phyloP scores from a whole-genome alignment of 371 early-diverging fungal genomes.

The Saksenaea oblongispora region DNA sequence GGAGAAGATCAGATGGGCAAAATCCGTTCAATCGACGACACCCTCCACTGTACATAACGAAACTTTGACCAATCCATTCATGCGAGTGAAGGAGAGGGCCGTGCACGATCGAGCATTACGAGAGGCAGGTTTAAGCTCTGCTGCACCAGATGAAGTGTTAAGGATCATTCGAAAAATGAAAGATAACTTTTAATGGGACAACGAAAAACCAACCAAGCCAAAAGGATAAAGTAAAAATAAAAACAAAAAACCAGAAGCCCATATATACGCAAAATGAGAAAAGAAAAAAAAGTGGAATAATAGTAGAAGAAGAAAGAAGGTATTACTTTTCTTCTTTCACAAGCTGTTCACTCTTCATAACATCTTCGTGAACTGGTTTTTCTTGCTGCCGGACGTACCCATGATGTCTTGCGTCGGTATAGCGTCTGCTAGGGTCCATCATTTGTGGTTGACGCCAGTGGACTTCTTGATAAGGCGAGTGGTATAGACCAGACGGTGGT shows the following conservation, averaged over 20 bases:
- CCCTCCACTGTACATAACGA: slow-evolving; percentile 88
- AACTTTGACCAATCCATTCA: slow-evolving; percentile 81
- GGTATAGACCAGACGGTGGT: slow-evolving; percentile 1
- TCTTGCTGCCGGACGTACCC: not conserved
- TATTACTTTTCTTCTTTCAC: not conserved
- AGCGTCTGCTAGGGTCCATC: not conserved
- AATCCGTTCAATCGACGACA: slow-evolving; percentile 57
- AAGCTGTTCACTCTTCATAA: not conserved
- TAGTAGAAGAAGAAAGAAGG: slow-evolving; percentile 2
- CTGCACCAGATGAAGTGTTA: slow-evolving; percentile 28
- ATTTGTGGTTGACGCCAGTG: slow-evolving; percentile 1
- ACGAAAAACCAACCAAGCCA: not conserved
- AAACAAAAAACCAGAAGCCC: not conserved
- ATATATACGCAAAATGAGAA: not conserved
- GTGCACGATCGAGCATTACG: slow-evolving; percentile 18
- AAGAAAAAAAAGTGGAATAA: not conserved
- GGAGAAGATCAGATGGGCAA: slow-evolving; percentile 60
- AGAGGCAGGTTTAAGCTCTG: not conserved
- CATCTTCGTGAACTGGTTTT: not conserved
- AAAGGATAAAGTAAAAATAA: not conserved
- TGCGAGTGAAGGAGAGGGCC: slow-evolving; percentile 59
- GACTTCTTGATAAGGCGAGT: slow-evolving; percentile 1
- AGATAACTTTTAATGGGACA: slow-evolving; percentile 30
- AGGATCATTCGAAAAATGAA: slow-evolving; percentile 46
- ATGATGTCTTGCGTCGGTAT: not conserved